Conservation (phyloP, 768 basidiomycete species). For the Suillus decipiens region DNA sequence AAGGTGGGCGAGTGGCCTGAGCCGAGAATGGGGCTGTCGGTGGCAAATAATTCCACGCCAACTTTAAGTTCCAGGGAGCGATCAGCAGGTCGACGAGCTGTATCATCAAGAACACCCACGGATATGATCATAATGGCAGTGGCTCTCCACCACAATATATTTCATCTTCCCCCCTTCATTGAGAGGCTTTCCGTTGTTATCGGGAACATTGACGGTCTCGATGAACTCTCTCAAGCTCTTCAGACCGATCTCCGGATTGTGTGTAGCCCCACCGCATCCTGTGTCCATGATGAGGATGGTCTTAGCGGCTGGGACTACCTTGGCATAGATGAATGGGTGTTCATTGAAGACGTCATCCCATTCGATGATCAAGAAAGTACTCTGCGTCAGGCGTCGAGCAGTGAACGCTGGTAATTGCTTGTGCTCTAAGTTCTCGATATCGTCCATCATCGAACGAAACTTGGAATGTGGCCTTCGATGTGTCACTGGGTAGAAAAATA, state of each 20-base stretch:
- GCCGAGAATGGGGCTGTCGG: conserved; percentile 47
- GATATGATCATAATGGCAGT: conserved; percentile 63
- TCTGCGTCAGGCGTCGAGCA: conserved; percentile 34
- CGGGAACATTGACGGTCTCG: conserved; percentile 44
- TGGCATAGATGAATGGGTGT: conserved; percentile 57
- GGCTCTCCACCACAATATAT: conserved; percentile 52
- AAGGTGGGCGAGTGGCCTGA: conserved; percentile 51
- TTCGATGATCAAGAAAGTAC: conserved; percentile 49
- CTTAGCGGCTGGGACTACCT: conserved; percentile 38
- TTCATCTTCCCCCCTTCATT: conserved; percentile 42
- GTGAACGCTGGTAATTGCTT: conserved; percentile 33
- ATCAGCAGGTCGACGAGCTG: not conserved
- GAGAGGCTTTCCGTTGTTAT: conserved; percentile 45
- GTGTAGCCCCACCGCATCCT: conserved; percentile 53
- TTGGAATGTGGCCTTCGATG: not conserved
- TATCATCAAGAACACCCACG: conserved; percentile 37
- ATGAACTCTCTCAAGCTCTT: conserved; percentile 50
- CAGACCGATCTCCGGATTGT: conserved; percentile 40
- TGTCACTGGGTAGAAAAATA: conserved; percentile 10
- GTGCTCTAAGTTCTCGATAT: conserved; percentile 19
- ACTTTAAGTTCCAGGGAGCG: conserved; percentile 31
- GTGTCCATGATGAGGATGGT: conserved; percentile 55
- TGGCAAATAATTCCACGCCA: conserved; percentile 51
- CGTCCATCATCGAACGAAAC: not conserved
- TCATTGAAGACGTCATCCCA: conserved; percentile 53